Evolutionary conservation across 139 green algal genomes (phyloP), one percentile per base, ranked within the genome.

Genomic region (Zygnema circumcarinatum): DNA sequence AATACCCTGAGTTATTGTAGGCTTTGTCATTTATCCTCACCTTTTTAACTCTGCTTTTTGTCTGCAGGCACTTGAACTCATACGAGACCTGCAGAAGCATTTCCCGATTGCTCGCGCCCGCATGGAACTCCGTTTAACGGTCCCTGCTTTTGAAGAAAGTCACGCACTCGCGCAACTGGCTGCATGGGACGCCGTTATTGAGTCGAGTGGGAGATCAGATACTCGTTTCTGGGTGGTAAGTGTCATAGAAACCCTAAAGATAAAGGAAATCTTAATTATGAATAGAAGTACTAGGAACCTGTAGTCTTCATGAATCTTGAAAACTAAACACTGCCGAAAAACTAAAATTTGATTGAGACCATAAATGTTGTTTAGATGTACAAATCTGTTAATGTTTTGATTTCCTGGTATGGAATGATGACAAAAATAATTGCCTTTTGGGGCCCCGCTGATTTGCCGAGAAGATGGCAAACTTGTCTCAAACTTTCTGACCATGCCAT

Each of bases 81-180:
- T 94, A 39, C 81, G 79, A 16, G 41, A 73, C 38, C 87, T 94
- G 2, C 31, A 87, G 25, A 68, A 90, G 38, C 38, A 76, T 53
- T 96, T 99, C 80, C 95, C 94, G 79, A 98, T 99, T 53, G 84
- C 96, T 92, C 93, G 97, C 0, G 97, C 97, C 0, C 92, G 93
- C 90, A 99, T 99, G 97, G 93, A 95, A 7, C 89, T 99, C 54
- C 86, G 90, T 52, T 85, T 98, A 35, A 75, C 74, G 21, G 89
- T 95, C 47, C 92, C 93, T 0, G 25, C n/a, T 41, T 2, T 16
- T 0, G 79, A 89, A 35, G 16, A 25, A 31, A 20, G n/a, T n/a
- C 40, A 31, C 1, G 79, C 84, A 41, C 21, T 36, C 38, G 75
- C 16, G 3, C 32, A 88, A 38, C 74, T 88, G 38, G 2, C 25